A percentile compares a stretch with the other conserved stretches of the same genome.
phyloP scores from a whole-genome alignment of 2,329 filamentous ascomycete species.

The Helotiales sp. region DNA sequence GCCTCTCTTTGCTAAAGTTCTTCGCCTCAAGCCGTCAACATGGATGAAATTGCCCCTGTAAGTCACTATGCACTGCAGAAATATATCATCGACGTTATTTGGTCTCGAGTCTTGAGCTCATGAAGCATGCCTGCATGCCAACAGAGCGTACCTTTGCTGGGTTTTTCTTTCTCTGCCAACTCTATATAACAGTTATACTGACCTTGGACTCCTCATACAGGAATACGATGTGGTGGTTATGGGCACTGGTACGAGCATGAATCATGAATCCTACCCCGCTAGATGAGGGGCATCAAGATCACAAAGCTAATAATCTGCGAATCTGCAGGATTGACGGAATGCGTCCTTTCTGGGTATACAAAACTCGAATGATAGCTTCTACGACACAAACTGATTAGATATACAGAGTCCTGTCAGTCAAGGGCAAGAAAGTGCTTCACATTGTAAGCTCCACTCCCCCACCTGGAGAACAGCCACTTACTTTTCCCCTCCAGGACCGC shows the following conservation, averaged over 20 bases:
- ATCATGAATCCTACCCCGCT: constrained; percentile 37
- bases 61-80: neutral
- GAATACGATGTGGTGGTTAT: constrained; percentile 99
- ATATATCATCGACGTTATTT: neutral
- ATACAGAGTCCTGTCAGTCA: constrained; percentile 86
- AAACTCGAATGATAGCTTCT: neutral
- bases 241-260: constrained; percentile 74
- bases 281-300: constrained; percentile 30
- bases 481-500: neutral
- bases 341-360: constrained; percentile 91
- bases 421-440: constrained; percentile 98
- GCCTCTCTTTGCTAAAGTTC: constrained; percentile 15
- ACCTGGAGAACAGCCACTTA: constrained; percentile 30
- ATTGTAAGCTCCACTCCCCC: constrained; percentile 67
- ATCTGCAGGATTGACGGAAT: constrained; percentile 87
- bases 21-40: constrained; percentile 45
- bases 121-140: neutral
- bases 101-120: neutral
- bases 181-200: neutral
- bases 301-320: constrained; percentile 26
- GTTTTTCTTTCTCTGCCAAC: neutral
- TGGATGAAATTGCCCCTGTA: constrained; percentile 91
- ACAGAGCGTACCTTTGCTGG: neutral
- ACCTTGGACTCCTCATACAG: neutral
- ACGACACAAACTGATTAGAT: constrained; percentile 23